Evolutionary conservation across 1,284 basidiomycete species (phyloP).

Genomic region (Cutaneotrichosporon curvatum): DNA sequence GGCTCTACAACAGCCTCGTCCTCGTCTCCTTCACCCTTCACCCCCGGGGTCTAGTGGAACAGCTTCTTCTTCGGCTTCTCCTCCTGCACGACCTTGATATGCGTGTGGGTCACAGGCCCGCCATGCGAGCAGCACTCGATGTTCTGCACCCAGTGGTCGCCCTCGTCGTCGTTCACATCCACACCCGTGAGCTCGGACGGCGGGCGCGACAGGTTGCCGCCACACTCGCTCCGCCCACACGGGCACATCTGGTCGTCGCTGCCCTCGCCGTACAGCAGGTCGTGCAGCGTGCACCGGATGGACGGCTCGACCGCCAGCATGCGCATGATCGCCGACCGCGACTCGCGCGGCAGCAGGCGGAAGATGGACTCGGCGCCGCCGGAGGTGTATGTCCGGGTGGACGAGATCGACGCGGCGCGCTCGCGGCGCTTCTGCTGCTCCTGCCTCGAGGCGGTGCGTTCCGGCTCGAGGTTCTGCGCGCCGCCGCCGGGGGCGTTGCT

Average conservation of each 20-base stretch:
- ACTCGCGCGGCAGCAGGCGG: slow-evolving; percentile 89
- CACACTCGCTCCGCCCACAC: slow-evolving; percentile 52
- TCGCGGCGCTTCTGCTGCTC: slow-evolving; percentile 36
- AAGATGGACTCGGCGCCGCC: slow-evolving; percentile 96
- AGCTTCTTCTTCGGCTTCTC: slow-evolving; percentile 45
- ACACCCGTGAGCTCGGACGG: slow-evolving; percentile 41
- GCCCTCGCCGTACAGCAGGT: slow-evolving; percentile 74
- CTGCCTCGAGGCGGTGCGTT: slow-evolving; percentile 15
- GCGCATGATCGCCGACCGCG: slow-evolving; percentile 75
- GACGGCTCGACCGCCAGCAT: slow-evolving; percentile 90
- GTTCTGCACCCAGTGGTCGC: slow-evolving; percentile 58
- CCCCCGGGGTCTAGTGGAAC: slow-evolving; percentile 46
- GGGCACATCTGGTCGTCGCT: slow-evolving; percentile 69
- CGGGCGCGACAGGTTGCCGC: slow-evolving; percentile 45
- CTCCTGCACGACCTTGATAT: slow-evolving; percentile 47
- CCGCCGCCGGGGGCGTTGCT: neutral
- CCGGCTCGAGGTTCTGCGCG: slow-evolving; percentile 8
- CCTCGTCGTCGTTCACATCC: slow-evolving; percentile 39
- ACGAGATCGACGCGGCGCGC: slow-evolving; percentile 38
- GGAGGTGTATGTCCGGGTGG: slow-evolving; percentile 58
- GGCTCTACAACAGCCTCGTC: too few relatives aligned
- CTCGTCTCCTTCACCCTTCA: too few relatives aligned
- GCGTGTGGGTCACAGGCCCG: slow-evolving; percentile 32
- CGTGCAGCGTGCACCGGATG: slow-evolving; percentile 86
- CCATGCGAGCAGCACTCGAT: slow-evolving; percentile 64